Percentiles rank a stretch among this genome's conserved stretches.
Evolutionary conservation across 768 basidiomycete species (phyloP).

Genomic region (Auricularia heimuer): DNA sequence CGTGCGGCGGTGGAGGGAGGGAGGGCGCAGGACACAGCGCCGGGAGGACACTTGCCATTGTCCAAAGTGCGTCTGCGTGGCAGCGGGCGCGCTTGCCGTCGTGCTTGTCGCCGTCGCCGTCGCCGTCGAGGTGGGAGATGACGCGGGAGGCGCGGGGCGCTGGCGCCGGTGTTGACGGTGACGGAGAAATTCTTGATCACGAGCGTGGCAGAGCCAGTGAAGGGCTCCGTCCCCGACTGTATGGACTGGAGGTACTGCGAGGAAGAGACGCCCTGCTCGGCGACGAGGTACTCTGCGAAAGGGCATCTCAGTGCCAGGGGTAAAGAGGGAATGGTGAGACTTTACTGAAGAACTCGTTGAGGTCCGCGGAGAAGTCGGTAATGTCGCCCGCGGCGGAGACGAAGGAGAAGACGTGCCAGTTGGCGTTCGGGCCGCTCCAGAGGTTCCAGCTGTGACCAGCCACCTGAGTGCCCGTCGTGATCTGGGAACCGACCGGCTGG

Average conservation of each 20-base stretch:
- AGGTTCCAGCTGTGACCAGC: slow-evolving; percentile 47
- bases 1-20: background rate
- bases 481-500: slow-evolving; percentile 44
- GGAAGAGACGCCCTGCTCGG: slow-evolving; percentile 36
- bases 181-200: slow-evolving; percentile 34
- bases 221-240: slow-evolving; percentile 47
- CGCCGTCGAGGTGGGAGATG: background rate
- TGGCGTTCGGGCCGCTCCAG: slow-evolving; percentile 43
- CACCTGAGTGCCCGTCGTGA: slow-evolving; percentile 30
- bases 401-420: slow-evolving; percentile 50
- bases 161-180: slow-evolving; percentile 16
- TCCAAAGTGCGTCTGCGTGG: background rate
- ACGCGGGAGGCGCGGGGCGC: background rate
- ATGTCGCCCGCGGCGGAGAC: slow-evolving; percentile 39
- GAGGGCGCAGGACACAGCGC: background rate
- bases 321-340: background rate
- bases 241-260: slow-evolving; percentile 44
- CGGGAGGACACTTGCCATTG: background rate
- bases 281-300: slow-evolving; percentile 33
- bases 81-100: background rate
- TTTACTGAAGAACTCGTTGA: slow-evolving; percentile 48
- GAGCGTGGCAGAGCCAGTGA: slow-evolving; percentile 39
- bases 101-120: background rate
- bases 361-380: slow-evolving; percentile 39
- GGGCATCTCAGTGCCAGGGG: background rate